Conservation (phyloP, 495 filamentous ascomycete species). For the Neurospora discreta region DNA sequence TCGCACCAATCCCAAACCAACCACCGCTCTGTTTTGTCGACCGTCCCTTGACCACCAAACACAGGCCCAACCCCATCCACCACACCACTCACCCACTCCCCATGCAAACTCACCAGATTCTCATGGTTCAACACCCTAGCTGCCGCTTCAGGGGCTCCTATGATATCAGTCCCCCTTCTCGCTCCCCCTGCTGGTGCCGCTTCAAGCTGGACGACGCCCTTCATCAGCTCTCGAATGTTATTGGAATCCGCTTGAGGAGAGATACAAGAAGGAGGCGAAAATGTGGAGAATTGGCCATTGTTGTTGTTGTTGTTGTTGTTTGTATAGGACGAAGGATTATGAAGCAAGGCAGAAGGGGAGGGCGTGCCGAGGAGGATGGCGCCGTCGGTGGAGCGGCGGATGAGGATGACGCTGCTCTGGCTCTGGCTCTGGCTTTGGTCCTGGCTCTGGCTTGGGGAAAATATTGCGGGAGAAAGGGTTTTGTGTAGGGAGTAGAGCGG, state of each 20-base stretch:
- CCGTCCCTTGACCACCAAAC: not conserved
- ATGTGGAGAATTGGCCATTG: not conserved
- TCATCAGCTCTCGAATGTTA: not conserved
- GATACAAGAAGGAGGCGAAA: not conserved
- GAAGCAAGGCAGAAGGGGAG: not conserved
- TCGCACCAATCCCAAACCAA: constrained; percentile 32
- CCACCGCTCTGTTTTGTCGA: constrained; percentile 1
- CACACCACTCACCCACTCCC: constrained; percentile 8
- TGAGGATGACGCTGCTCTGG: constrained; percentile 1
- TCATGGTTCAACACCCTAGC: constrained; percentile 29
- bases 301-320: not conserved
- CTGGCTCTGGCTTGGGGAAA: too few relatives aligned
- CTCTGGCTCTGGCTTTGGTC: too few relatives aligned
- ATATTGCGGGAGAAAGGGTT: not conserved
- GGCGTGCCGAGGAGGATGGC: constrained; percentile 9
- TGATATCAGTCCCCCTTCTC: not conserved
- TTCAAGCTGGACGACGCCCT: not conserved
- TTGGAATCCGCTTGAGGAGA: not conserved
- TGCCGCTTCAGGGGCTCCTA: constrained; percentile 7
- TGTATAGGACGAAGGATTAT: not conserved
- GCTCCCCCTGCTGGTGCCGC: not conserved
- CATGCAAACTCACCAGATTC: constrained; percentile 27
- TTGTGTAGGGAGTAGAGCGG: constrained; percentile 8
- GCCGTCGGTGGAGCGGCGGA: constrained; percentile 16
- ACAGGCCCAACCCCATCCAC: not conserved